Conservation (phyloP, 2,329 filamentous ascomycete species). For the Sporothrix globosa region DNA sequence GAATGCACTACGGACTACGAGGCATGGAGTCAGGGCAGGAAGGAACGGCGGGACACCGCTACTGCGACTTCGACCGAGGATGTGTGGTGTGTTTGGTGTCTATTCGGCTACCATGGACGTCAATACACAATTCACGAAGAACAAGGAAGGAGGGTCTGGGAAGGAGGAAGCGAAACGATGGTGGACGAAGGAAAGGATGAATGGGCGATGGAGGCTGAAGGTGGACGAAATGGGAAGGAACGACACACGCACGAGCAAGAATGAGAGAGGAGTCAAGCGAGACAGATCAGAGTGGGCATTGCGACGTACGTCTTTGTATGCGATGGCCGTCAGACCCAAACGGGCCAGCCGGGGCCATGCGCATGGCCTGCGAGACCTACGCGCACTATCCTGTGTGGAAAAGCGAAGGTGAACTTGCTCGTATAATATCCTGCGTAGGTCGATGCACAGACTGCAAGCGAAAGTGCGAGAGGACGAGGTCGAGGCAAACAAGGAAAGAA, state of each 20-base stretch:
- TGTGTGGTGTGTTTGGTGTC: not conserved
- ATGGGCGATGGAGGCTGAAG: not conserved
- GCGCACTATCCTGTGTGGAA: not conserved
- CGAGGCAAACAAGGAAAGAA: not conserved
- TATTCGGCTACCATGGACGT: not conserved
- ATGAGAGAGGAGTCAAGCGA: slow-evolving; percentile 15
- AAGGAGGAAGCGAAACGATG: not conserved
- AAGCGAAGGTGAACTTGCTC: not conserved
- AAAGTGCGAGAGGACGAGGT: not conserved
- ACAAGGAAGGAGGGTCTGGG: not conserved
- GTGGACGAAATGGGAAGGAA: not conserved
- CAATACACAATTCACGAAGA: not conserved
- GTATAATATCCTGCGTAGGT: not conserved
- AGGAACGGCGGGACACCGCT: not conserved
- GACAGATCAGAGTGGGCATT: slow-evolving; percentile 11
- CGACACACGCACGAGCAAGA: slow-evolving; percentile 17
- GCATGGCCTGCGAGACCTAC: no score
- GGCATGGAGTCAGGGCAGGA: slow-evolving; percentile 5
- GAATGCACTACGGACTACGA: not conserved
- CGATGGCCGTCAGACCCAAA: slow-evolving; percentile 22
- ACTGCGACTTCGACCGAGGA: not conserved
- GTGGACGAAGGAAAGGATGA: not conserved
- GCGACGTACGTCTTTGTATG: not conserved
- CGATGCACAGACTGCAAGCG: not conserved
- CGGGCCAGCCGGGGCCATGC: slow-evolving; percentile 21